Conservation (phyloP, 306 rosid genomes). For the Pterocarpus macrocarpus region DNA sequence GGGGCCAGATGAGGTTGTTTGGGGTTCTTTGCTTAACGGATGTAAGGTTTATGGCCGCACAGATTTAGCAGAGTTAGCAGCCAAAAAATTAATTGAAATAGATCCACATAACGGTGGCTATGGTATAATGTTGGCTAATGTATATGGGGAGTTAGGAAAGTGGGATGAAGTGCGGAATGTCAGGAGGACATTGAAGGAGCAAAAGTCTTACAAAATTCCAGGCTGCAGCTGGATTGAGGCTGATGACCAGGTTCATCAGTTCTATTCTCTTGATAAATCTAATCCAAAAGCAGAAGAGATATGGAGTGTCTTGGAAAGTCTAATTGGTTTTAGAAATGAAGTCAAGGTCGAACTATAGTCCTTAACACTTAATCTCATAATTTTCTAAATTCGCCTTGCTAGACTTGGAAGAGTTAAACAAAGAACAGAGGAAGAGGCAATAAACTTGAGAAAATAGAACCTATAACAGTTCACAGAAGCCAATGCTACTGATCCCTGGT, state of each 20-base stretch:
- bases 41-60: slow-evolving; percentile 73
- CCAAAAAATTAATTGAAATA: slow-evolving; percentile 65
- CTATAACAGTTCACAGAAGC: neutral
- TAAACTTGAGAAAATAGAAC: neutral
- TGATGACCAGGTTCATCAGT: slow-evolving; percentile 69
- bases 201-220: slow-evolving; percentile 66
- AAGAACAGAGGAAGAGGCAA: slow-evolving; percentile 3
- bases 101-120: slow-evolving; percentile 82
- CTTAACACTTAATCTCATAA: neutral
- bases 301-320: slow-evolving; percentile 56
- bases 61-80: slow-evolving; percentile 75
- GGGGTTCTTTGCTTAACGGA: slow-evolving; percentile 87
- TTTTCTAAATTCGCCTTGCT: neutral
- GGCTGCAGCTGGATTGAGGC: slow-evolving; percentile 92
- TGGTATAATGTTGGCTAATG: slow-evolving; percentile 67
- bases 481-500: neutral
- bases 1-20: slow-evolving; percentile 85
- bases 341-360: slow-evolving; percentile 37
- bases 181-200: slow-evolving; percentile 64
- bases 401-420: slow-evolving; percentile 39
- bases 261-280: slow-evolving; percentile 69
- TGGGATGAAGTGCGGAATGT: slow-evolving; percentile 82
- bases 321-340: slow-evolving; percentile 53
- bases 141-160: slow-evolving; percentile 69
- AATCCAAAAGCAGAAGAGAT: slow-evolving; percentile 68